These are phyloP conservation scores for Chionographis japonica DNA, from an alignment of 106 monocot genomes.

Conservation along the genomic window DNA sequence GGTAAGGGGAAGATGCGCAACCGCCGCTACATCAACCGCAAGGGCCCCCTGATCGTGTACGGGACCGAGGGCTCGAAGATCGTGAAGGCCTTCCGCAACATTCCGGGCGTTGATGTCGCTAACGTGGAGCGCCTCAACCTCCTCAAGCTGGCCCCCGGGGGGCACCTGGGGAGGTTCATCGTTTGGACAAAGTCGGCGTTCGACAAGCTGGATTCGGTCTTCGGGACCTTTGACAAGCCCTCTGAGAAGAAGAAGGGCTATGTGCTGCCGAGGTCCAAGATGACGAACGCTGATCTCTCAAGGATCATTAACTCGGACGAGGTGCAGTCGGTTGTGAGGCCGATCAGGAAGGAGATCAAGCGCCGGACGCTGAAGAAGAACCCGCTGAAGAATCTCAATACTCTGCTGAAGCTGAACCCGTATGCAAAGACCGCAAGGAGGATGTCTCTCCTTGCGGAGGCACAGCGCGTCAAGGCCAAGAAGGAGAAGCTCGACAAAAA, in stretches of 20 bases:
- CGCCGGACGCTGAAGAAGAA: slow-evolving; percentile 65
- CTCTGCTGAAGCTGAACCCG: slow-evolving; percentile 63
- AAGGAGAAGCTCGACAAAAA: slow-evolving; percentile 64
- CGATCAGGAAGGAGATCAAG: slow-evolving; percentile 62
- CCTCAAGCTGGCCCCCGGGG: slow-evolving; percentile 75
- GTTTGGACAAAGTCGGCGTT: slow-evolving; percentile 89
- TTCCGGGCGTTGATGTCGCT: slow-evolving; percentile 74
- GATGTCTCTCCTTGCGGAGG: slow-evolving; percentile 53
- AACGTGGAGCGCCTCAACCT: slow-evolving; percentile 81
- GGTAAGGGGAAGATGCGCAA: slow-evolving; percentile 91
- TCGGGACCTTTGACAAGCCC: slow-evolving; percentile 70
- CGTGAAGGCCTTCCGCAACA: slow-evolving; percentile 81
- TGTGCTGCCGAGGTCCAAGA: slow-evolving; percentile 75
- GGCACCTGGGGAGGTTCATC: slow-evolving; percentile 67
- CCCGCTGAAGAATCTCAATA: slow-evolving; percentile 65
- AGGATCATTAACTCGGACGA: slow-evolving; percentile 85
- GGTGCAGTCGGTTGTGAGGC: slow-evolving; percentile 74
- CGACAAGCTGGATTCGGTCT: slow-evolving; percentile 75
- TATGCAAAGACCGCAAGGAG: slow-evolving; percentile 60
- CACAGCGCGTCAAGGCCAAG: slow-evolving; percentile 61
- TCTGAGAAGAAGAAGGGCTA: slow-evolving; percentile 70
- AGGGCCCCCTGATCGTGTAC: slow-evolving; percentile 73
- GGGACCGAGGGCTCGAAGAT: slow-evolving; percentile 82
- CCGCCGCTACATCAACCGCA: slow-evolving; percentile 58
- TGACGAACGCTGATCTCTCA: slow-evolving; percentile 66